These are phyloP conservation scores for Orbilia ellipsospora DNA, from an alignment of 2,329 filamentous ascomycete species.

Conservation along the genomic window DNA sequence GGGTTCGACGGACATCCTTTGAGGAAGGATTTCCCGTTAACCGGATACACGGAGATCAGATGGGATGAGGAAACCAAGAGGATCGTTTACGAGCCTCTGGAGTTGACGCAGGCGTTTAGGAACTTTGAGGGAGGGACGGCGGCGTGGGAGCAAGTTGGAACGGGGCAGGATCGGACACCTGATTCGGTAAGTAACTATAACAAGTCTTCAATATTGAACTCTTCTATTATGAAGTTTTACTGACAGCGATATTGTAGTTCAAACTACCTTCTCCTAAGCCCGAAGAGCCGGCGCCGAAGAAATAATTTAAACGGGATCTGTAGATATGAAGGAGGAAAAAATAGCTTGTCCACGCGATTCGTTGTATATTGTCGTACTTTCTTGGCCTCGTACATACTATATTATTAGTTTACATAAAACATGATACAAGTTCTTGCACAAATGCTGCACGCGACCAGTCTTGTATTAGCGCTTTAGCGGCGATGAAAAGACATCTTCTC, in stretches of 20 bases:
- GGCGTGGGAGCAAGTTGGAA: conserved; percentile 73
- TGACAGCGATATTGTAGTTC: conserved; percentile 68
- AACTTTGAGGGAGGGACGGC: conserved; percentile 93
- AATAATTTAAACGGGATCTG: conserved; percentile 12
- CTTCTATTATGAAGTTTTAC: background rate
- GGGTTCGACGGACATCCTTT: conserved; percentile 98
- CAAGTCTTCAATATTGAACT: background rate
- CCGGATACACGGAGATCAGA: conserved; percentile 96
- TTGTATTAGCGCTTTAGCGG: too few relatives aligned
- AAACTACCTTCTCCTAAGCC: conserved; percentile 96
- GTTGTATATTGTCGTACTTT: conserved; percentile 39
- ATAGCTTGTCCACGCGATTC: conserved; percentile 5
- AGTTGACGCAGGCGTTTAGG: conserved; percentile 97
- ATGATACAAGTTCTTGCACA: background rate
- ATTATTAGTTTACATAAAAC: background rate
- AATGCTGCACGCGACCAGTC: background rate
- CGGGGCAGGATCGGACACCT: conserved; percentile 57
- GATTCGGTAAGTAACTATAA: conserved; percentile 54
- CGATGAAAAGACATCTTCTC: too few relatives aligned
- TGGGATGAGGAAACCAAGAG: conserved; percentile 99
- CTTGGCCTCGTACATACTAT: conserved; percentile 42
- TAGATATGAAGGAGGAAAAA: background rate
- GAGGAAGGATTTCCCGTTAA: conserved; percentile 97
- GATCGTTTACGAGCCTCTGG: conserved; percentile 95
- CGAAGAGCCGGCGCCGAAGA: conserved; percentile 65